Evolutionary conservation across 495 filamentous ascomycete genomes (phyloP), one percentile per base, ranked within the genome.

Genomic region (Neurospora tetraspora): DNA sequence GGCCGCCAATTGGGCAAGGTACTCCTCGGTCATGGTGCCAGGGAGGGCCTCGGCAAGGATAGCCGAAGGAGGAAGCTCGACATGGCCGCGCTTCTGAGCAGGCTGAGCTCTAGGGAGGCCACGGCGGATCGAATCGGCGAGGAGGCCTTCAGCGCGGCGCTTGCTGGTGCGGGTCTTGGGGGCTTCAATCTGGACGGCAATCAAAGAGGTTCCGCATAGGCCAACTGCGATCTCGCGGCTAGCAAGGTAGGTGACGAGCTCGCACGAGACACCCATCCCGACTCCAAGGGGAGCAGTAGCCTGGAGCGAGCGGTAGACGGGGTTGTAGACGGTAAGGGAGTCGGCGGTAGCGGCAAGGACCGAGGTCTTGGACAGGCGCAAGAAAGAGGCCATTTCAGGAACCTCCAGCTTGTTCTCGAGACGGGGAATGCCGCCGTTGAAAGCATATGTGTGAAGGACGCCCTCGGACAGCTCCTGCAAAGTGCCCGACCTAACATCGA

Each of bases 121-220:
- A n/a, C 89, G 88, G 5, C 91, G 89, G 74, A 93, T 88, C 1
- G 91, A 90, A 76, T 93, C 89, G 34, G 92, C 89, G 37, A 94
- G 79, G 27, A 92, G 82, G 18, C 91, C 91, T 70, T 89, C 87
- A 18, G 89, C 85, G 10, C 89, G 87, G 7, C 89, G 85, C 80
- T 91, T 91, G 38, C 83, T 84, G 12, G 85, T 83, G n/a, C 81
- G 85, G 75, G 74, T 82, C 80, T 88, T 85, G 0, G 88, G 86
- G 4, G 88, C 86, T 76, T 89, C 89, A 31, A 93, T 79, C 75
- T 92, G 90, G 69, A 91, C 85, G 4, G 87, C 89, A 68, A 91
- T 77, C 27, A 93, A 77, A 6, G 84, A 82, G 61, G 85, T 86
- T 65, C 85, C 88, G 34, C 85, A 83, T 6, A 90, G 83, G 3